Conservation (phyloP, 2,329 filamentous ascomycete genomes). For the Xylariaceae sp. region DNA sequence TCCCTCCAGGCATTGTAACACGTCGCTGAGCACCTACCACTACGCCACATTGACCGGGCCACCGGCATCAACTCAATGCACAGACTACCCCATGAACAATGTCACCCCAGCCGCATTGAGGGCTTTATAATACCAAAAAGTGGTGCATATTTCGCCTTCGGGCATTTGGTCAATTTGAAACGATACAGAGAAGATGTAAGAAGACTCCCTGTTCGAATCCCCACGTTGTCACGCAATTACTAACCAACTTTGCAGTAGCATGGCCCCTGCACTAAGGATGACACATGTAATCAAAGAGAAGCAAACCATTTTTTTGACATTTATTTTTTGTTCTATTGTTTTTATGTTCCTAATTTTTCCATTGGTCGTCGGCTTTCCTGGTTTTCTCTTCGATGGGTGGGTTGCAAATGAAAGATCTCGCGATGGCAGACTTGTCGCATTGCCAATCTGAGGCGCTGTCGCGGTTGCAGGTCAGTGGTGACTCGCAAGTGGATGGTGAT, state of each 20-base stretch:
- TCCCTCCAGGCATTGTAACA: background rate
- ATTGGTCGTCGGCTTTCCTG: too few relatives aligned
- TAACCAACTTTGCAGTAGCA: constrained; percentile 42
- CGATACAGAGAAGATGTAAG: constrained; percentile 14
- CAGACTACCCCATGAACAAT: background rate
- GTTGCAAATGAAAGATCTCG: too few relatives aligned
- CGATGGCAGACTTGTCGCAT: too few relatives aligned
- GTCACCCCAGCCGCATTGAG: background rate
- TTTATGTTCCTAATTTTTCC: too few relatives aligned
- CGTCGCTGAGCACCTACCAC: background rate
- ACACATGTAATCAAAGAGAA: constrained; percentile 81
- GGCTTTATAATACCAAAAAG: background rate
- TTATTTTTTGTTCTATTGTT: constrained; percentile 18
- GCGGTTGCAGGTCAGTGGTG: too few relatives aligned
- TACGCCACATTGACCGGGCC: background rate
- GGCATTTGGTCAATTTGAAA: constrained; percentile 19
- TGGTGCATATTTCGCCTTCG: background rate
- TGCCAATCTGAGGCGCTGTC: too few relatives aligned
- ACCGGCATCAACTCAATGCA: background rate
- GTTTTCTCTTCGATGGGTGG: too few relatives aligned
- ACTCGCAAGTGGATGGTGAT: too few relatives aligned
- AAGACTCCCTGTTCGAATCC: background rate
- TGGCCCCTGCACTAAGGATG: constrained; percentile 88
- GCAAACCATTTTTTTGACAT: constrained; percentile 59
- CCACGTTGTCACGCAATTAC: background rate